Base-by-base conservation (phyloP, 495 filamentous ascomycete species). In the Hypoxylon fuscum region DNA sequence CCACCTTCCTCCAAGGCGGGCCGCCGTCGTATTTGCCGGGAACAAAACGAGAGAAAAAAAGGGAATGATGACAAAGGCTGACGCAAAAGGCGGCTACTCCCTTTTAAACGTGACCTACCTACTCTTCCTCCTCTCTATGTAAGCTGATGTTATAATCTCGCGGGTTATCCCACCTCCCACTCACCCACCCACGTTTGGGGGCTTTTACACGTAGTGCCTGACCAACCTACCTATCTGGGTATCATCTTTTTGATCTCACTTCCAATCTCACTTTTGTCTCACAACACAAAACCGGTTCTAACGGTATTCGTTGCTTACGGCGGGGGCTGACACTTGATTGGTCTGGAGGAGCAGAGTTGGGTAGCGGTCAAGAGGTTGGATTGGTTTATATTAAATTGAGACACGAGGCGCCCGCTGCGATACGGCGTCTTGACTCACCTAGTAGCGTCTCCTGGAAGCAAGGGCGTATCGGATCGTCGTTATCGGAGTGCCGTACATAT, bases 121-220 rank as follows among this genome's bases (percentile, higher is more conserved):
- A 11, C 34, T 3, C 9, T 37, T 37, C 34, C 34, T 15, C 8
- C 15, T 32, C 35, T 45, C 50, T 46, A 8, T 54, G 63, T 66
- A 66, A 66, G 63, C 63, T 66, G 52, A 66, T 66, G 63, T 54
- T 62, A 66, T 66, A 65, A 51, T 42, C 53, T 48, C 40, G 47
- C 57, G 53, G 57, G 21, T 57, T 47, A 56, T 62, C 52, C 52
- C 63, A 66, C 57, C 37, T 52, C 18, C 41, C 12, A 6, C 43
- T n/a, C n/a, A n/a, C n/a, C 21, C 34, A 40, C 32, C 34, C 17
- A 41, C 22, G 27, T 10, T 34, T 15, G 40, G 17, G n/a, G n/a
- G n/a, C n/a, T n/a, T n/a, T n/a, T n/a, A n/a, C n/a, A n/a, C n/a
- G n/a, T n/a, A n/a, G n/a, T n/a, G n/a, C n/a, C n/a, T n/a, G n/a